Conservation (phyloP, 1,139 yeast species). For the Yamadazyma triangularis region DNA sequence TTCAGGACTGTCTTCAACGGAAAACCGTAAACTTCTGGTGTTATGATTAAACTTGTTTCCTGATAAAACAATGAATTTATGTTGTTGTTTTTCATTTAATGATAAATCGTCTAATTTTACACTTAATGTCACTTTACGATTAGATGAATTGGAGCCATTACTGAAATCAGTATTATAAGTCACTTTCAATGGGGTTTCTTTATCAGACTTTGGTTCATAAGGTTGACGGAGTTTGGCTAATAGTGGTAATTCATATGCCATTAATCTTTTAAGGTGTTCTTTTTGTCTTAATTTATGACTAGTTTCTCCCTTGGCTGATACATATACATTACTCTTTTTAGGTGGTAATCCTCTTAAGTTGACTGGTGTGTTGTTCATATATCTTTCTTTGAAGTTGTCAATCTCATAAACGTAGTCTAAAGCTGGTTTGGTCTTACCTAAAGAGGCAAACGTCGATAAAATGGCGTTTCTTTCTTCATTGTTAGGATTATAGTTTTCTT, state of each 20-base stretch:
- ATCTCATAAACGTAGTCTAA: conserved; percentile 42
- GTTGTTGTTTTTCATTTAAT: conserved; percentile 50
- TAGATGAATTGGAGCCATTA: conserved; percentile 63
- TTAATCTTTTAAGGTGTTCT: conserved; percentile 62
- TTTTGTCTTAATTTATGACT: conserved; percentile 35
- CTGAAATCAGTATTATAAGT: conserved; percentile 72
- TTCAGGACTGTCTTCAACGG: conserved; percentile 60
- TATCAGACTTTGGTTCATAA: conserved; percentile 42
- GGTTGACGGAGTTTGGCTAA: conserved; percentile 69
- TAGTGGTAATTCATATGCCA: conserved; percentile 90
- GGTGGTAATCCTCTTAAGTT: conserved; percentile 38
- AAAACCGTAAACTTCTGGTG: conserved; percentile 56
- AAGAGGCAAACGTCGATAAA: conserved; percentile 37
- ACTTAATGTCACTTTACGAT: conserved; percentile 61
- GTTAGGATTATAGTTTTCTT: conserved; percentile 53
- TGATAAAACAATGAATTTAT: conserved; percentile 74
- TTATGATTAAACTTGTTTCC: conserved; percentile 71
- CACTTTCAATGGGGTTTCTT: conserved; percentile 56
- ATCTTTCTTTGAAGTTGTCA: conserved; percentile 42
- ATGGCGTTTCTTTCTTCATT: conserved; percentile 46
- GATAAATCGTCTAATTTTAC: conserved; percentile 53
- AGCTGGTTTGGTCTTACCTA: conserved; percentile 28
- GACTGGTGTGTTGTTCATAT: conserved; percentile 42
- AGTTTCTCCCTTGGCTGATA: conserved; percentile 31
- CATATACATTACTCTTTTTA: conserved; percentile 35